These are phyloP conservation scores for Austroboletus novae-zelandiae DNA, from an alignment of 1,284 basidiomycete species.

Conservation along the genomic window DNA sequence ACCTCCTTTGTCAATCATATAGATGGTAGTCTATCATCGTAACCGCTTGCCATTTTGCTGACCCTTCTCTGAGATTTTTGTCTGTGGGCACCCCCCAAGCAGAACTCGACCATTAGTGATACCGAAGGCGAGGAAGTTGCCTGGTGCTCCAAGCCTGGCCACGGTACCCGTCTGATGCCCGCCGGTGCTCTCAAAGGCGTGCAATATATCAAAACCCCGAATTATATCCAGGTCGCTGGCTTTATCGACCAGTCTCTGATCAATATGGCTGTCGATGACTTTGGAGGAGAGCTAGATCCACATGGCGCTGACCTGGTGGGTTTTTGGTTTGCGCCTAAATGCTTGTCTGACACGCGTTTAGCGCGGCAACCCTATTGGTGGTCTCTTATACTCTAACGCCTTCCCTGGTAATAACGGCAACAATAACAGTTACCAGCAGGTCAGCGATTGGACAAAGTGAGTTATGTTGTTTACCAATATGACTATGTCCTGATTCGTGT, in stretches of 20 bases:
- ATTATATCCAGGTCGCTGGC: constrained; percentile 64
- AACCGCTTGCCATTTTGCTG: neutral
- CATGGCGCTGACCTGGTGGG: constrained; percentile 57
- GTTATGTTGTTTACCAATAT: neutral
- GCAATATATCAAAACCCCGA: constrained; percentile 55
- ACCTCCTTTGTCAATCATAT: constrained; percentile 54
- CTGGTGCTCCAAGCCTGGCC: constrained; percentile 57
- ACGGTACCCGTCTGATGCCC: constrained; percentile 59
- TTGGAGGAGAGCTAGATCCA: constrained; percentile 70
- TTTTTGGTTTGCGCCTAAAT: neutral
- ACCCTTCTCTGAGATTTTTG: constrained; percentile 36
- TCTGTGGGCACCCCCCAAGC: constrained; percentile 36
- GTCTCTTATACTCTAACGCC: constrained; percentile 59
- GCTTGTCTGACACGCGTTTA: constrained; percentile 15
- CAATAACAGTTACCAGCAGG: constrained; percentile 43
- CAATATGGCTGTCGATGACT: constrained; percentile 52
- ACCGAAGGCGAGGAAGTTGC: constrained; percentile 59
- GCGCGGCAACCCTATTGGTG: constrained; percentile 66
- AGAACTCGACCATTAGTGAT: constrained; percentile 44
- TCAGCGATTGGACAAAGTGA: constrained; percentile 55
- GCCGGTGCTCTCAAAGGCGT: constrained; percentile 46
- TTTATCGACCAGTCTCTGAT: constrained; percentile 62
- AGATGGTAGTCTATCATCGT: constrained; percentile 38
- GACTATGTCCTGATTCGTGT: constrained; percentile 1
- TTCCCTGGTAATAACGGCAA: constrained; percentile 38